Evolutionary conservation across 305 asterid species (phyloP), one percentile per base, ranked within the genome.

Genomic region (Solanum chacoense): DNA sequence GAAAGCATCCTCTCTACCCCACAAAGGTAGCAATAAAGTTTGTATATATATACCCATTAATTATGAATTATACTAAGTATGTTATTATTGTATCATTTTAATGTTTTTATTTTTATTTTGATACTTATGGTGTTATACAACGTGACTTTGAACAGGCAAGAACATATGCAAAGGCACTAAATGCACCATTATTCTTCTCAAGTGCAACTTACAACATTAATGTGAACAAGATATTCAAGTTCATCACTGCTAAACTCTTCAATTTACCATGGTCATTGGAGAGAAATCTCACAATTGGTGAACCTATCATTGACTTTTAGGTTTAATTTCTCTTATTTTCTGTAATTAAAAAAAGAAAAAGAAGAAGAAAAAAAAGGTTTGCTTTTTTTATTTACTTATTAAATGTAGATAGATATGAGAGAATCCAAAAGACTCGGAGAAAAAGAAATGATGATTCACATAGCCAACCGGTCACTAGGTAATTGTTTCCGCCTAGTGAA

Each of bases 121-220:
- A 42, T 45, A 45, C 67, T 81, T 18, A 83, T 4, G 8, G 67
- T 80, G 18, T 81, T 81, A 55, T 55, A 10, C 9, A 29, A 81
- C 29, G 31, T 50, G 73, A 10, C 6, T 45, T 83, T 83, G 29
- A 88, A 73, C 95, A 96, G 98, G 98, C 98, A 73, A 93, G 98
- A 92, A 89, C 95, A 86, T 95, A 94, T 88, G 98, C 98, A 31
- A 96, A 92, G 94, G 97, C 95, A 32, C 31, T 94, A 88, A 94
- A 96, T 36, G 98, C 98, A 84, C 93, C 98, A 7, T 45, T 96
- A 63, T 96, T 95, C 91, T 96, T 96, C 90, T 96, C 98, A 45
- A 95, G 98, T 91, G 95, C 98, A 88, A 93, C 94, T 18, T 94
- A 94, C 96, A 96, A 95, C 93, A 96, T 96, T 72, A 95, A 96